Base-by-base conservation (phyloP, 2,329 filamentous ascomycete species). In the Fusarium sulawesiense region DNA sequence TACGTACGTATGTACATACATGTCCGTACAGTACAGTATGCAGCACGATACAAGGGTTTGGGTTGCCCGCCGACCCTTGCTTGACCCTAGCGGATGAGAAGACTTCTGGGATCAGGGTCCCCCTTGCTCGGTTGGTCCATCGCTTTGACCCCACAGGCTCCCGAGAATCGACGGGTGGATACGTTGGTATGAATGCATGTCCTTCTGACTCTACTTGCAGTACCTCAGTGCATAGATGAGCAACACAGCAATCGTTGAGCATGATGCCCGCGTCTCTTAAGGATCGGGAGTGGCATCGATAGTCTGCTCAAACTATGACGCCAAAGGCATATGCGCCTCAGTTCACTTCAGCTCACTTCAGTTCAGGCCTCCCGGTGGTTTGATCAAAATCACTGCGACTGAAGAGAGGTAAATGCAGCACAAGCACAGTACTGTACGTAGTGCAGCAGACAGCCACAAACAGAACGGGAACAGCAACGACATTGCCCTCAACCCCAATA, bases 181-280 rank as follows among this genome's bases (percentile, higher is more conserved):
- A 50, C 47, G 60, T 40, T 59, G 60, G 55, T 60, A 44, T 68
- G 66, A 44, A 58, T 66, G 51, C 47, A 51, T 71, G 67, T 60
- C 67, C 67, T 70, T 70, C 67, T 71, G 67, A 70, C 67, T 65
- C 46, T 71, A 44, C 55, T 41, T 60, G 59, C 59, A 68, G 54
- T 64, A 41, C 32, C n/a, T 27, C 25, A n/a, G 23, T 53, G 34
- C 34, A 53, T 41, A 41, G 44, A 45, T 58, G 57, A 68, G 63
- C 51, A 47, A 50, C 57, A 57, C 55, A 62, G 51, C 64, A 68
- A 44, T 63, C 53, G 14, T 59, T 10, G 21, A 58, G 37, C 37
- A 51, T 50, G 27, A 53, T 50, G 29, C n/a, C 32, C 21, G 37
- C 46, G 59, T 49, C 66, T 55, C 23, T 46, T 67, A 27, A 21